Conservation (phyloP, 257 asterid species). For the Salvia hispanica region DNA sequence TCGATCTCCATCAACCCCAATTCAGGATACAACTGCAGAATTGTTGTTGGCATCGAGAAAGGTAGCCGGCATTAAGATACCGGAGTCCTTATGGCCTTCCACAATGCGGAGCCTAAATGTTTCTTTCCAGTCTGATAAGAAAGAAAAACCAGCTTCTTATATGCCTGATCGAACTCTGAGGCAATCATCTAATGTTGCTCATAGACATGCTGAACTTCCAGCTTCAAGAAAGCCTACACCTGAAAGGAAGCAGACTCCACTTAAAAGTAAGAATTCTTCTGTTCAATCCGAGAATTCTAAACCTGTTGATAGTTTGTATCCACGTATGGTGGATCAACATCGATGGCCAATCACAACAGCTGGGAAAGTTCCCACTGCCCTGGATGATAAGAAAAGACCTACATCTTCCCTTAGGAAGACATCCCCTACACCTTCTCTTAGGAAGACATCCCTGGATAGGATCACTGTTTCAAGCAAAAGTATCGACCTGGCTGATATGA, state of each 20-base stretch:
- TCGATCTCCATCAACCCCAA: constrained; percentile 65
- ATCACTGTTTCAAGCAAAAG: constrained; percentile 5
- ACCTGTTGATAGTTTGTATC: constrained; percentile 58
- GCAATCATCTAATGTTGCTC: constrained; percentile 59
- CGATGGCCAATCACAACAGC: constrained; percentile 77
- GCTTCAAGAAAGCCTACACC: constrained; percentile 69
- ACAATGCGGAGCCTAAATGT: constrained; percentile 79
- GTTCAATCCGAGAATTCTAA: constrained; percentile 79
- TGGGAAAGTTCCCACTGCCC: constrained; percentile 45
- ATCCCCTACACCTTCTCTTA: constrained; percentile 42
- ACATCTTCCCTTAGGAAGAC: constrained; percentile 53
- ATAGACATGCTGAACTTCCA: constrained; percentile 48
- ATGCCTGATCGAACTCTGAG: constrained; percentile 56
- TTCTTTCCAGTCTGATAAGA: constrained; percentile 78
- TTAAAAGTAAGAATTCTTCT: constrained; percentile 59
- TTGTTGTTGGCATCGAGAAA: constrained; percentile 51
- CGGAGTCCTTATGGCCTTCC: constrained; percentile 78
- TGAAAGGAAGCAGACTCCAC: constrained; percentile 71
- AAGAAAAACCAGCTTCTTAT: constrained; percentile 56
- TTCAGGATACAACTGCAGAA: constrained; percentile 59
- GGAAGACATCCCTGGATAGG: constrained; percentile 71
- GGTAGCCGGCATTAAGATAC: constrained; percentile 51
- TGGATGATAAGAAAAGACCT: constrained; percentile 48
- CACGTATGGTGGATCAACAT: constrained; percentile 71
- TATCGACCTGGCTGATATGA: constrained; percentile 57